Percentiles rank a stretch among this genome's conserved stretches.
Evolutionary conservation across 306 rosid genomes (phyloP).

Genomic region (Vachellia collinsii): DNA sequence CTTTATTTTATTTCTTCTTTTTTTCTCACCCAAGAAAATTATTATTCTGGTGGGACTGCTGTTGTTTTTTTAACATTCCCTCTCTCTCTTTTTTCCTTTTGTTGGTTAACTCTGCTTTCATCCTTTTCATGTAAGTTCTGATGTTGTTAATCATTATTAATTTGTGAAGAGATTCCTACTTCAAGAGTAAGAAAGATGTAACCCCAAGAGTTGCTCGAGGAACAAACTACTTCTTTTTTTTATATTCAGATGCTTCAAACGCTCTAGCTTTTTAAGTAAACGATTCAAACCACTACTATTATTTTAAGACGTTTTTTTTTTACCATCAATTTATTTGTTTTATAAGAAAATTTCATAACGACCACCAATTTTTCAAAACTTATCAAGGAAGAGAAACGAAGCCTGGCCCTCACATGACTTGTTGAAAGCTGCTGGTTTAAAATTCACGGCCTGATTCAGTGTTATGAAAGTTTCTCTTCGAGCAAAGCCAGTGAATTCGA

Average conservation of each 20-base stretch:
- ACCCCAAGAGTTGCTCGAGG: not conserved
- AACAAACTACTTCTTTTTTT: not conserved
- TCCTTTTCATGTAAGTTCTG: not conserved
- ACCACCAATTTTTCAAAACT: not conserved
- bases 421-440: too few relatives aligned
- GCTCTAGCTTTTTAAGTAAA: not conserved
- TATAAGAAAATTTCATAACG: not conserved
- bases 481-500: too few relatives aligned
- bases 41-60: constrained; percentile 10
- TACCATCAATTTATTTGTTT: not conserved
- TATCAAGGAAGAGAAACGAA: not conserved
- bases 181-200: constrained; percentile 1
- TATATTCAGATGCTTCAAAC: not conserved
- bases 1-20: not conserved
- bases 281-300: not conserved
- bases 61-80: not conserved
- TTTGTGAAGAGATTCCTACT: constrained; percentile 18
- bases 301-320: too few relatives aligned
- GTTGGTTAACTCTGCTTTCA: not conserved
- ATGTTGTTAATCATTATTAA: not conserved
- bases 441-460: too few relatives aligned
- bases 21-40: not conserved
- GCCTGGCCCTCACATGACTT: not conserved
- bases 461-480: too few relatives aligned
- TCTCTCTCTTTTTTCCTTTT: not conserved